Base-by-base conservation (phyloP, 225 moss, liverwort and hornwort genomes). In the Sphagnum contortum region DNA sequence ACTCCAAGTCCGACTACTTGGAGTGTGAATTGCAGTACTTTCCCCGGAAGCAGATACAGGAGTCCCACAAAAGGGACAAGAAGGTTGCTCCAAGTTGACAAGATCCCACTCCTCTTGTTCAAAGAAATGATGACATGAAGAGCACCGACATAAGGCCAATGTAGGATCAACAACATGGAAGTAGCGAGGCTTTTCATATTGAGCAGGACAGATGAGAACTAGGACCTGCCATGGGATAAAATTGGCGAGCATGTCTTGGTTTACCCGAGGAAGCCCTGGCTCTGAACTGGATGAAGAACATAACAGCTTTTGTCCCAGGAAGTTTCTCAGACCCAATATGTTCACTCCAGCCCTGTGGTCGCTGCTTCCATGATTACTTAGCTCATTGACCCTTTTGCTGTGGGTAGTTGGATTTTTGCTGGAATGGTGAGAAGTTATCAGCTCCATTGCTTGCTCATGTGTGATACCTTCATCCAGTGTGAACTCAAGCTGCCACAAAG, bases 61-160 rank as follows among this genome's bases (percentile, higher is more conserved):
- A 9, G 67, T 55, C 68, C 70, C 80, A 74, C 96, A 98, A 61
- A 93, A 85, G 3, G 92, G 92, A 72, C 96, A 98, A n/a, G 67
- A 72, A 12, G 81, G 88, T 7, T 86, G 75, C 65, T 83, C 77
- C 68, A 98, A 70, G 29, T 63, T 45, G 49, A 69, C 83, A 5
- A 81, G 65, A 69, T 98, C 96, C 85, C 88, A 79, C 57, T 98
- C 96, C 63, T 81, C 96, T 73, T 87, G 80, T 76, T 98, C 96
- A 66, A 87, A 98, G 66, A 98, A 89, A 69, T 92, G 87, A 70
- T 77, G 78, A 71, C 96, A 98, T 12, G 75, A 76, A 52, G 63
- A 67, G 74, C 96, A 98, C 8, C 82, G 88, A 44, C 64, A 67
- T 46, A 92, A 70, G 14, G 66, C 50, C 6, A 82, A 57, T 46